phyloP scores from a whole-genome alignment of 2,329 filamentous ascomycete genomes.

The Lachnellula occidentalis region DNA sequence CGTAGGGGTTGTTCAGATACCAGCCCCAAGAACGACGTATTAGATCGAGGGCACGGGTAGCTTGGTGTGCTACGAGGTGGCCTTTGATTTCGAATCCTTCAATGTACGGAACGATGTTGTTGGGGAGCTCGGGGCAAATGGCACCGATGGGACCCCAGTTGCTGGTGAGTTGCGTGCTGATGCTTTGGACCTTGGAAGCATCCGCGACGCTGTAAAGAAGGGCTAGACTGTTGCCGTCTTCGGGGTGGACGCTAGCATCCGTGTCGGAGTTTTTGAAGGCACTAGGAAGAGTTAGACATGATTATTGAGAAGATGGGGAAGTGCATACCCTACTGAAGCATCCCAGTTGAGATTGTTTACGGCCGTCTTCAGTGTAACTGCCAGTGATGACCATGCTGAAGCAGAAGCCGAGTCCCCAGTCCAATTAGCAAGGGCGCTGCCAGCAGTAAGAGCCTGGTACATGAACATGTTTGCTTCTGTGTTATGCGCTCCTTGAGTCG shows the following conservation, averaged over 20 bases:
- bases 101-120: slow-evolving; percentile 54
- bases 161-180: slow-evolving; percentile 23
- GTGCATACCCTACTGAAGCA: slow-evolving; percentile 17
- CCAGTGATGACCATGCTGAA: slow-evolving; percentile 13
- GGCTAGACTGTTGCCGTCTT: slow-evolving; percentile 55
- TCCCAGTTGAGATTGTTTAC: slow-evolving; percentile 23
- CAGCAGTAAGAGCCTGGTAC: slow-evolving; percentile 44
- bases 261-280: slow-evolving; percentile 34
- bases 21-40: slow-evolving; percentile 55
- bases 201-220: slow-evolving; percentile 31
- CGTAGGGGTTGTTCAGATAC: slow-evolving; percentile 52
- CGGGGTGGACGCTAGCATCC: slow-evolving; percentile 50
- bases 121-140: slow-evolving; percentile 49
- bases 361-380: slow-evolving; percentile 16
- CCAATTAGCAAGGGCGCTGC: slow-evolving; percentile 40
- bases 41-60: slow-evolving; percentile 48
- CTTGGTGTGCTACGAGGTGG: slow-evolving; percentile 43
- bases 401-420: slow-evolving; percentile 25
- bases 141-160: slow-evolving; percentile 51
- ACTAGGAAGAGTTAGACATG: slow-evolving; percentile 17
- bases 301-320: neutral
- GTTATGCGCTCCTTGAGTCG: slow-evolving; percentile 26
- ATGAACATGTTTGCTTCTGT: slow-evolving; percentile 28
- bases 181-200: slow-evolving; percentile 34
- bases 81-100: slow-evolving; percentile 54